Percentiles rank a stretch among this genome's conserved stretches.
Evolutionary conservation across 768 basidiomycete species (phyloP).

Genomic region (Kwoniella heveanensis): DNA sequence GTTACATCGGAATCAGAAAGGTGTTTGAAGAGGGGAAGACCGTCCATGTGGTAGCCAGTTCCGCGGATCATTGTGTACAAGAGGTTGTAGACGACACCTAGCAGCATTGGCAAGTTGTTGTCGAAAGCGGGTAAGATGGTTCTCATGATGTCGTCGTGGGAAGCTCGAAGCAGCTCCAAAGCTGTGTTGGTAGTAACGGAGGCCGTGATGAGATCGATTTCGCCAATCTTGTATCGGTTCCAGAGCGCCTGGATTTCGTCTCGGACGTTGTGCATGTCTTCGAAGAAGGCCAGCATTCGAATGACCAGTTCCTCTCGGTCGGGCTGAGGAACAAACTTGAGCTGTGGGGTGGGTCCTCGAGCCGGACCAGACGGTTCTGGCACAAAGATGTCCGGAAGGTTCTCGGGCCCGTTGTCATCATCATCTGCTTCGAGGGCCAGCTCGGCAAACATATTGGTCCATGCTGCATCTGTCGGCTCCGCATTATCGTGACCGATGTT

Average conservation of each 20-base stretch:
- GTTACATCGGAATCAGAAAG: not conserved
- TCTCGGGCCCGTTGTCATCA: constrained; percentile 14
- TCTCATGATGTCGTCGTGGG: constrained; percentile 17
- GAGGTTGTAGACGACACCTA: constrained; percentile 1
- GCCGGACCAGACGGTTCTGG: constrained; percentile 18
- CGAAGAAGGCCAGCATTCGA: constrained; percentile 14
- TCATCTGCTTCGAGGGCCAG: not conserved
- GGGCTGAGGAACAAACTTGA: constrained; percentile 4
- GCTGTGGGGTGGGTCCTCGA: not conserved
- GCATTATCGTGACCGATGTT: not conserved
- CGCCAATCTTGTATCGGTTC: constrained; percentile 12
- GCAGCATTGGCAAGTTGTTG: not conserved
- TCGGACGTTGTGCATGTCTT: constrained; percentile 19
- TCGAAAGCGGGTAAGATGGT: constrained; percentile 9
- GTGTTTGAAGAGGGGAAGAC: not conserved
- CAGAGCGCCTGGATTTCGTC: constrained; percentile 25
- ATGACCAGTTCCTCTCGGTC: constrained; percentile 9
- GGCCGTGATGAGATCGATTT: constrained; percentile 21
- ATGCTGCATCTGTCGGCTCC: not conserved
- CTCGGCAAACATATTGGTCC: constrained; percentile 8
- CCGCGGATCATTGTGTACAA: not conserved
- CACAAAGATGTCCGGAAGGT: constrained; percentile 24
- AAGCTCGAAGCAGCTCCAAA: constrained; percentile 16
- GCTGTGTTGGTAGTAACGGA: constrained; percentile 26
- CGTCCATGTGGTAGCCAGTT: not conserved